Percentiles rank a stretch among this genome's conserved stretches.
Evolutionary conservation across 306 rosid genomes (phyloP).

Genomic region (Cyclanthera cordifolia): DNA sequence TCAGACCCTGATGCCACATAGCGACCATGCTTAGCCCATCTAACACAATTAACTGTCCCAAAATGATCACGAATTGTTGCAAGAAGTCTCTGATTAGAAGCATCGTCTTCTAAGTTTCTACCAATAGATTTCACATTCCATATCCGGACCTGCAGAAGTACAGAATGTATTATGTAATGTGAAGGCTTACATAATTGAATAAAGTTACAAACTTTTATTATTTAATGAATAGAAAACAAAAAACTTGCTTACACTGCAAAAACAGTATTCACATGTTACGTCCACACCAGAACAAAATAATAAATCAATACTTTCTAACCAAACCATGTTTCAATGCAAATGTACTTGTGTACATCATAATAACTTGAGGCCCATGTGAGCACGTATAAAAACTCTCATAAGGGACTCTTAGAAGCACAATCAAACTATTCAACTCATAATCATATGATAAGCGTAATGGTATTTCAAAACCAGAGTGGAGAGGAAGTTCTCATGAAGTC

Average conservation of each 20-base stretch:
- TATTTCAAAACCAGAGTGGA: not conserved
- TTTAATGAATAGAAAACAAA: not conserved
- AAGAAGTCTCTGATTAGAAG: conserved; percentile 72
- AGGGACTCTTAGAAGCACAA: too few species aligned
- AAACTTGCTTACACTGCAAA: not conserved
- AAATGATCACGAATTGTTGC: conserved; percentile 96
- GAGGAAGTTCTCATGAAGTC: not conserved
- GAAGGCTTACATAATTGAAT: not conserved
- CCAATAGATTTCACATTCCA: conserved; percentile 93
- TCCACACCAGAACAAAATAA: not conserved
- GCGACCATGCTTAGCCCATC: conserved; percentile 96
- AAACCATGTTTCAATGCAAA: not conserved
- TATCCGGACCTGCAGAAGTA: conserved; percentile 64
- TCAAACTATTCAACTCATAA: not conserved
- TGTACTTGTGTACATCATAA: not conserved
- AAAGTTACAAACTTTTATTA: not conserved
- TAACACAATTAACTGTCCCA: conserved; percentile 93
- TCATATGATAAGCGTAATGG: not conserved
- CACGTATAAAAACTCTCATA: too few species aligned
- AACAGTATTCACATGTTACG: not conserved
- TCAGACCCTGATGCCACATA: conserved; percentile 93
- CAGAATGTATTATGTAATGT: not conserved
- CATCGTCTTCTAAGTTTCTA: conserved; percentile 41
- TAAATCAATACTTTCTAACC: not conserved
- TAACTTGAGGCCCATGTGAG: not conserved